These are phyloP conservation scores for Aureobasidium musti DNA, from an alignment of 2,329 filamentous ascomycete genomes.

Conservation along the genomic window DNA sequence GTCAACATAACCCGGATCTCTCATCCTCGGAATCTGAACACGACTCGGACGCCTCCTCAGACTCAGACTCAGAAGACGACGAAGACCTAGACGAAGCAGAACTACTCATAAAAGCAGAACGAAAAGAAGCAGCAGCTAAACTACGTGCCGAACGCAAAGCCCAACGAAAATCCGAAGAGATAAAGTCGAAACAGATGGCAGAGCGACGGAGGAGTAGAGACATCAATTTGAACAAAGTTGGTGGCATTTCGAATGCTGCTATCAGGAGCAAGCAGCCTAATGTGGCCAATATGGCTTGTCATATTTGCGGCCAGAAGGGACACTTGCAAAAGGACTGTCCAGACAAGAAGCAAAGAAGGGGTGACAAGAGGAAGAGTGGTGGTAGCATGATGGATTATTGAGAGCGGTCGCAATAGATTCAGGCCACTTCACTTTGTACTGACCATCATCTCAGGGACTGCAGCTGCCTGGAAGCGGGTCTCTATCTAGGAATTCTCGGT, in stretches of 20 bases:
- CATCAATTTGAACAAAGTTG: constrained; percentile 63
- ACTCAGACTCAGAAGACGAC: constrained; percentile 41
- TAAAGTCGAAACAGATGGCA: constrained; percentile 55
- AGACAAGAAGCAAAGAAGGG: constrained; percentile 30
- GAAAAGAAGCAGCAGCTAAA: constrained; percentile 49
- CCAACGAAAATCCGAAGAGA: constrained; percentile 53
- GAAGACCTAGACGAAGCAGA: constrained; percentile 39
- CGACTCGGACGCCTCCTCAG: constrained; percentile 39
- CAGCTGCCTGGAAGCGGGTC: background rate
- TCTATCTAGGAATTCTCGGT: background rate
- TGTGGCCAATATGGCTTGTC: constrained; percentile 53
- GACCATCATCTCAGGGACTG: background rate
- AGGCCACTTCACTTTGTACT: too few relatives aligned
- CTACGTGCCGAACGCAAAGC: constrained; percentile 49
- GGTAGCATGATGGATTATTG: constrained; percentile 14
- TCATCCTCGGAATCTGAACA: constrained; percentile 39
- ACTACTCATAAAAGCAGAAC: constrained; percentile 50
- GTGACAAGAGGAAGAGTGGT: constrained; percentile 19
- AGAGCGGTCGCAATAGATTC: background rate
- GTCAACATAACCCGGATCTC: constrained; percentile 44
- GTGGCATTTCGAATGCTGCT: constrained; percentile 55
- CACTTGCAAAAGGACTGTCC: constrained; percentile 63
- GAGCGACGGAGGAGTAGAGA: constrained; percentile 65
- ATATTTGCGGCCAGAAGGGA: constrained; percentile 62
- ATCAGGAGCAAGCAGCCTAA: constrained; percentile 40